A percentile compares a stretch with the other conserved stretches of the same genome.
Conservation (phyloP, 192 early-diverging fungal genomes). For the Pilobolus umbonatus region DNA sequence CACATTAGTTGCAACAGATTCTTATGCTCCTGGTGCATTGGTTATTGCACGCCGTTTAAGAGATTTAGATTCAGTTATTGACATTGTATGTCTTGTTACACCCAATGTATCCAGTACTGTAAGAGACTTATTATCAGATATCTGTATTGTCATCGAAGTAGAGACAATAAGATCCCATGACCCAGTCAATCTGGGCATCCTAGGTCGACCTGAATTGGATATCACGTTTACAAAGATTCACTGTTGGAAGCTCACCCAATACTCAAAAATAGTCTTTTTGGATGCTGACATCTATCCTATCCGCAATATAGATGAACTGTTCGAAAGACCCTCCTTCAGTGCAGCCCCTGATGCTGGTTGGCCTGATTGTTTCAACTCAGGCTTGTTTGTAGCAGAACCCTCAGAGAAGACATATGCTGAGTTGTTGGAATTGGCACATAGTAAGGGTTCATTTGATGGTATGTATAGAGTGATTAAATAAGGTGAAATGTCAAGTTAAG, state of each 20-base stretch:
- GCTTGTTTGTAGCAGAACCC: conserved; percentile 78
- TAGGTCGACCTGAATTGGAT: conserved; percentile 89
- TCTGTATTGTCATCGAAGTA: conserved; percentile 76
- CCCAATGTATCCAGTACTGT: conserved; percentile 48
- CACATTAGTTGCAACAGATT: conserved; percentile 84
- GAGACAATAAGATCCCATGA: conserved; percentile 59
- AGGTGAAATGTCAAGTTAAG: not conserved
- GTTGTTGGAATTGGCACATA: conserved; percentile 43
- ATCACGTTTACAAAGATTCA: conserved; percentile 90
- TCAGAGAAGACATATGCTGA: conserved; percentile 44
- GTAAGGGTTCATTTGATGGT: conserved; percentile 83
- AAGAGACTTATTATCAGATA: conserved; percentile 44
- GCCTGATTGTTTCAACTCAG: conserved; percentile 98
- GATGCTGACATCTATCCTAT: conserved; percentile 92
- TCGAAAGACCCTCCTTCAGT: conserved; percentile 65
- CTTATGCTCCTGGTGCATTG: conserved; percentile 80
- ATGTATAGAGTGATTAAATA: conserved; percentile 12
- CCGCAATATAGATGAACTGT: conserved; percentile 76
- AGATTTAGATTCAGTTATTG: conserved; percentile 52
- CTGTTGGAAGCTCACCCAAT: conserved; percentile 72
- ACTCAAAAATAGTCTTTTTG: conserved; percentile 69
- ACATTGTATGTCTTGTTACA: conserved; percentile 69
- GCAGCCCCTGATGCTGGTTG: conserved; percentile 92
- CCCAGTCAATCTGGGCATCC: conserved; percentile 53
- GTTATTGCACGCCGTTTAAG: conserved; percentile 75